Evolutionary conservation across 192 early-diverging fungal species (phyloP), one percentile per base, ranked within the genome.

Genomic region (Allomyces macrogynus): DNA sequence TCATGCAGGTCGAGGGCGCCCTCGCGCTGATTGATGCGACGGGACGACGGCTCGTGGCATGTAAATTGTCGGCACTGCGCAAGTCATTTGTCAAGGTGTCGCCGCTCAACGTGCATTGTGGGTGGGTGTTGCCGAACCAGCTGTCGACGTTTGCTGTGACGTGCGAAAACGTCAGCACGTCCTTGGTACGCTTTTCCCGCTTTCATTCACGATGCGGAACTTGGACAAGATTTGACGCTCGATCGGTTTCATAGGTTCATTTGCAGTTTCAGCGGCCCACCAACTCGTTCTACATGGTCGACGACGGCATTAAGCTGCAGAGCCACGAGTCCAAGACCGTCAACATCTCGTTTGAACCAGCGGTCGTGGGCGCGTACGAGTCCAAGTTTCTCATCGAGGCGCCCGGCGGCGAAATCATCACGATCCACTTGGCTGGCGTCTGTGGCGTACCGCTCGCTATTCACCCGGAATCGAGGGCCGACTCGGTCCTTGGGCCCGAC

Each of bases 391-490:
- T 20, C 60, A 72, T 83, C 43, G 71, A 69, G 24, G 79, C 74
- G 7, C 78, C 81, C 7, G 81, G 81, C 20, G 81, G 81, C 14
- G 81, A 83, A 24, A 61, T 80, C 44, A 71, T 77, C 7, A 43
- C 67, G 23, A 71, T 78, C 25, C 60, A 70, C 12, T 62, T 83
- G 8, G 62, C 68, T 4, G 81, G 81, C 60, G 74, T 76, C 18
- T 69, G 79, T 5, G 81, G 78, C 43, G 81, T 83, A n/a, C 81
- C 81, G 4, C 72, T 83, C 14, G 78, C 78, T 22, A 63, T 83
- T 11, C 81, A 80, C 61, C 78, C 80, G 14, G 81, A 83, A 63
- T 66, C 65, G 66, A 68, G 68, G 14, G 75, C 75, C 60, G 76
- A 74, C 60, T 80, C 78, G 0, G 40, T 32, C 27, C 73, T 74